phyloP scores from a whole-genome alignment of 768 basidiomycete species.

The Hygrophorus pudorinus region DNA sequence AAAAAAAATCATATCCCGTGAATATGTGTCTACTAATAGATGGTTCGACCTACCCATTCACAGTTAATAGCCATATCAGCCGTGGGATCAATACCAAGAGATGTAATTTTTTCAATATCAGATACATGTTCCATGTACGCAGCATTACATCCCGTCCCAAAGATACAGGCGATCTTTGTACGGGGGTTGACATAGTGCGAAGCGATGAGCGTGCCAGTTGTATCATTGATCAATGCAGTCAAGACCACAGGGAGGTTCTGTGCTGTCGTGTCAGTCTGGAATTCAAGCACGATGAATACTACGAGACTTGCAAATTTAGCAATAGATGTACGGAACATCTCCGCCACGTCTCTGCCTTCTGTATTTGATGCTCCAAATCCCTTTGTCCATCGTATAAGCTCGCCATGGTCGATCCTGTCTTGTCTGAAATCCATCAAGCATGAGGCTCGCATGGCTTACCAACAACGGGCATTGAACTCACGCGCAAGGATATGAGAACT shows the following conservation, averaged over 20 bases:
- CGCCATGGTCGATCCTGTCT: conserved; percentile 86
- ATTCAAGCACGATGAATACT: neutral
- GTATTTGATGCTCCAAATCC: conserved; percentile 90
- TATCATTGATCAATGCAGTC: conserved; percentile 92
- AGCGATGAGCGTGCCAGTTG: conserved; percentile 95
- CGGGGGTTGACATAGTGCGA: conserved; percentile 89
- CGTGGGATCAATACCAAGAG: conserved; percentile 55
- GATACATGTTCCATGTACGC: conserved; percentile 92
- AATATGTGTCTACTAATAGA: neutral
- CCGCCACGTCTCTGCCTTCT: conserved; percentile 88
- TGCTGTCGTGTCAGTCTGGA: neutral
- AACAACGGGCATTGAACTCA: conserved; percentile 29
- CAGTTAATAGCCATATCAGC: conserved; percentile 93
- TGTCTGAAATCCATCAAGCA: conserved; percentile 46
- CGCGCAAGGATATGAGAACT: conserved; percentile 96
- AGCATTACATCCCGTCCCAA: conserved; percentile 97
- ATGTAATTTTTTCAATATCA: conserved; percentile 76
- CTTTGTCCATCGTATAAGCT: conserved; percentile 98
- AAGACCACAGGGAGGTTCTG: conserved; percentile 79
- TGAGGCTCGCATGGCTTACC: neutral
- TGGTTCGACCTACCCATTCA: conserved; percentile 62
- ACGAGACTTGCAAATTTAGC: conserved; percentile 56
- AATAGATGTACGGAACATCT: conserved; percentile 82
- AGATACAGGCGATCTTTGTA: conserved; percentile 92
- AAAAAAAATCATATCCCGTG: conserved; percentile 1